Percentiles rank a stretch among this genome's conserved stretches.
Conservation (phyloP, 768 basidiomycete species). For the Boletus tomentosulus region DNA sequence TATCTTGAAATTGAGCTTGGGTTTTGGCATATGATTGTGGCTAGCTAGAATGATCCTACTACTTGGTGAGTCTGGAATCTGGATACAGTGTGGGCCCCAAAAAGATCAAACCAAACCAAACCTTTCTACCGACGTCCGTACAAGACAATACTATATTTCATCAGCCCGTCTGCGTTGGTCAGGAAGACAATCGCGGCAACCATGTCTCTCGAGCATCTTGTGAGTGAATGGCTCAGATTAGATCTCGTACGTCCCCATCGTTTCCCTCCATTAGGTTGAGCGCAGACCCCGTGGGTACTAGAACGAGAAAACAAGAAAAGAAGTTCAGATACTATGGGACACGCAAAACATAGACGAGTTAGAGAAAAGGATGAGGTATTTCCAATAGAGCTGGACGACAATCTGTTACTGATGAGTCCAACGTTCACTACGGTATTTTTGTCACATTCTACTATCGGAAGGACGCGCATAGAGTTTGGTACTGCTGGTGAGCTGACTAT, state of each 20-base stretch:
- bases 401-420: background rate
- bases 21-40: no score
- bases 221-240: slow-evolving; percentile 48
- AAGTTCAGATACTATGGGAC: slow-evolving; percentile 34
- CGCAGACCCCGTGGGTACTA: slow-evolving; percentile 7
- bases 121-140: background rate
- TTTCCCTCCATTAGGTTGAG: background rate
- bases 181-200: background rate
- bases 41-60: no score
- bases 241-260: slow-evolving; percentile 36
- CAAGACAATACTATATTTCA: background rate
- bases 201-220: slow-evolving; percentile 36
- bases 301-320: slow-evolving; percentile 37
- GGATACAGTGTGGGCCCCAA: no score
- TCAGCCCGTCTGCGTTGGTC: background rate
- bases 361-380: slow-evolving; percentile 41
- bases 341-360: slow-evolving; percentile 31
- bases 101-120: background rate
- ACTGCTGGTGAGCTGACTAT: slow-evolving; percentile 60
- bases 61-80: no score
- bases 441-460: slow-evolving; percentile 21
- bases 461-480: slow-evolving; percentile 78
- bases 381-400: background rate
- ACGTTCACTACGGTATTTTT: background rate
- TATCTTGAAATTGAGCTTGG: no score